Conservation (phyloP, 2,329 filamentous ascomycete genomes). For the Byssoonygena ceratinophila region DNA sequence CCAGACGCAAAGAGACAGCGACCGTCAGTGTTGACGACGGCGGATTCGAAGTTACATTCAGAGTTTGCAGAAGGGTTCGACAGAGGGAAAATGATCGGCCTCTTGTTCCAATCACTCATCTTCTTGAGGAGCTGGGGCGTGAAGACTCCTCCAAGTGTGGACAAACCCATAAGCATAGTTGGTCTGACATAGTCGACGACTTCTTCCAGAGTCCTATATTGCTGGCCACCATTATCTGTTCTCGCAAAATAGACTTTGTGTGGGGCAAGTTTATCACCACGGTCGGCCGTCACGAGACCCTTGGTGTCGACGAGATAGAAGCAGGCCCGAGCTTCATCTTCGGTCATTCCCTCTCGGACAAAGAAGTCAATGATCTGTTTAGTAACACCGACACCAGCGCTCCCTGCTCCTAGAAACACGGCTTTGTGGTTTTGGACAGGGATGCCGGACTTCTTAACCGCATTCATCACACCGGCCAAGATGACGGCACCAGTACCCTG, state of each 20-base stretch:
- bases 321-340: constrained; percentile 75
- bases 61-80: constrained; percentile 95
- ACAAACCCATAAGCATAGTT: constrained; percentile 86
- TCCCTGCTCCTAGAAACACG: constrained; percentile 92
- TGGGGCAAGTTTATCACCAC: constrained; percentile 84
- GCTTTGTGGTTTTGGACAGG: constrained; percentile 83
- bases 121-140: constrained; percentile 70
- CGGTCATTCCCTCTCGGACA: constrained; percentile 77
- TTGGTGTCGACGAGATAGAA: constrained; percentile 98
- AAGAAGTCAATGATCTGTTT: constrained; percentile 98
- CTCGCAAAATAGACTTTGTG: constrained; percentile 65
- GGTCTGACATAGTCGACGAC: constrained; percentile 93
- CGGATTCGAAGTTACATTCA: constrained; percentile 94
- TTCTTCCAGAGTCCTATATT: constrained; percentile 69
- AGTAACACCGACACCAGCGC: constrained; percentile 90
- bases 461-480: constrained; percentile 65
- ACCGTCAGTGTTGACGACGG: constrained; percentile 80
- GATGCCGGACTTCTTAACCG: constrained; percentile 73
- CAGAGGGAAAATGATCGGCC: constrained; percentile 88
- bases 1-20: constrained; percentile 89
- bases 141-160: constrained; percentile 89
- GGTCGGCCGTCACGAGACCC: constrained; percentile 85
- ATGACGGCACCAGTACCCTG: constrained; percentile 96
- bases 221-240: constrained; percentile 53
- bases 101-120: constrained; percentile 54